Percentiles rank a stretch among this genome's conserved stretches.
Evolutionary conservation across 208 protist species (phyloP).

Genomic region (Acanthamoeba culbertsoni): DNA sequence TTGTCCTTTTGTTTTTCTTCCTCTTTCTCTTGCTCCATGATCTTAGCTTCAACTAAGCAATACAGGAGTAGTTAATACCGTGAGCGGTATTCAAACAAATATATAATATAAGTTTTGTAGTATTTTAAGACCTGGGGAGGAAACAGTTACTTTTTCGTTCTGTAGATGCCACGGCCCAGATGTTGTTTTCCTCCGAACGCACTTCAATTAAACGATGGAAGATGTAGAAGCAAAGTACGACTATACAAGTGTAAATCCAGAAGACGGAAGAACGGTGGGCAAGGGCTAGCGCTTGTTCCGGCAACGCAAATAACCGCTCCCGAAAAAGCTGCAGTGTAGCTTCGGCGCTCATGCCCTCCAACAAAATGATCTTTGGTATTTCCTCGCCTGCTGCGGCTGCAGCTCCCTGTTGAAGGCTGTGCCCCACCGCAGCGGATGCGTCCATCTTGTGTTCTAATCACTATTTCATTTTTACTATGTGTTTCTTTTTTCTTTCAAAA

Average conservation of each 20-base stretch:
- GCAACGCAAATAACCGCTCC: not conserved
- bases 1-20: conserved; percentile 16
- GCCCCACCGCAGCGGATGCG: too few relatives aligned
- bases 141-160: not conserved
- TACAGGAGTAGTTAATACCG: not conserved
- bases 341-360: not conserved
- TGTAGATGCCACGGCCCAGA: not conserved
- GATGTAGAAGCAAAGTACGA: not conserved
- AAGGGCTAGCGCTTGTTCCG: not conserved
- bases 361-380: not conserved
- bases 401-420: too few relatives aligned
- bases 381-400: too few relatives aligned
- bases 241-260: not conserved
- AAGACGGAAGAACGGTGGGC: not conserved
- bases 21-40: not conserved
- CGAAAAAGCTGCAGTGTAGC: not conserved
- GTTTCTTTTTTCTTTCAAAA: too few relatives aligned
- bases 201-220: not conserved
- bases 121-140: too few relatives aligned
- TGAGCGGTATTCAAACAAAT: not conserved
- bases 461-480: too few relatives aligned
- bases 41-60: not conserved
- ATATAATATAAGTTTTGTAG: not conserved
- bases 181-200: not conserved
- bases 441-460: too few relatives aligned